Conservation (phyloP, 768 basidiomycete species). For the Glaciozyma antarctica region DNA sequence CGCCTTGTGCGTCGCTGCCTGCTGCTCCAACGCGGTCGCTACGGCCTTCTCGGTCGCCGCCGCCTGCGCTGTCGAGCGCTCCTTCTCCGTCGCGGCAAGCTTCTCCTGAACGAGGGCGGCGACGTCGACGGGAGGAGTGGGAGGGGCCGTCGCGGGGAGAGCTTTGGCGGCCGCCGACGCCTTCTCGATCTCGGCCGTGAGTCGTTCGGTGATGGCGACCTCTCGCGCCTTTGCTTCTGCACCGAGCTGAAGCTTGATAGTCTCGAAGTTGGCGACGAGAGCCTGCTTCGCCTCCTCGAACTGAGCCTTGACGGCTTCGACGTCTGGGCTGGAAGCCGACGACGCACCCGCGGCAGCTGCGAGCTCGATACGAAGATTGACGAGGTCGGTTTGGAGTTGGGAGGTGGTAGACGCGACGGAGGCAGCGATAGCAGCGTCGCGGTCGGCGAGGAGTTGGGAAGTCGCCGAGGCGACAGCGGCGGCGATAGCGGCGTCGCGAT, state of each 20-base stretch:
- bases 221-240: constrained; percentile 42
- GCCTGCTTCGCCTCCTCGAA: constrained; percentile 39
- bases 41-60: constrained; percentile 37
- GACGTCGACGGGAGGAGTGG: constrained; percentile 21
- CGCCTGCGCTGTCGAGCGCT: constrained; percentile 14
- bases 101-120: constrained; percentile 49
- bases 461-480: constrained; percentile 2
- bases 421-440: constrained; percentile 26
- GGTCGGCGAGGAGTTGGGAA: constrained; percentile 26
- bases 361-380: constrained; percentile 9
- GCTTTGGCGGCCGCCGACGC: constrained; percentile 11
- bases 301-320: constrained; percentile 41
- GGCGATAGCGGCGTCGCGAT: background rate
- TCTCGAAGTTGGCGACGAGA: constrained; percentile 38
- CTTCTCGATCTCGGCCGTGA: constrained; percentile 20
- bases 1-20: constrained; percentile 21
- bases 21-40: constrained; percentile 18
- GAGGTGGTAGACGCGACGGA: constrained; percentile 31
- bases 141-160: background rate
- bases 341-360: background rate
- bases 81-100: constrained; percentile 48
- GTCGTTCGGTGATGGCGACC: constrained; percentile 36
- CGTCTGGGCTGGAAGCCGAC: constrained; percentile 23
- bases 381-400: constrained; percentile 30
- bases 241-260: constrained; percentile 38